Evolutionary conservation across 1,284 basidiomycete genomes (phyloP), one percentile per base, ranked within the genome.

Genomic region (Retiboletus flavoniger): DNA sequence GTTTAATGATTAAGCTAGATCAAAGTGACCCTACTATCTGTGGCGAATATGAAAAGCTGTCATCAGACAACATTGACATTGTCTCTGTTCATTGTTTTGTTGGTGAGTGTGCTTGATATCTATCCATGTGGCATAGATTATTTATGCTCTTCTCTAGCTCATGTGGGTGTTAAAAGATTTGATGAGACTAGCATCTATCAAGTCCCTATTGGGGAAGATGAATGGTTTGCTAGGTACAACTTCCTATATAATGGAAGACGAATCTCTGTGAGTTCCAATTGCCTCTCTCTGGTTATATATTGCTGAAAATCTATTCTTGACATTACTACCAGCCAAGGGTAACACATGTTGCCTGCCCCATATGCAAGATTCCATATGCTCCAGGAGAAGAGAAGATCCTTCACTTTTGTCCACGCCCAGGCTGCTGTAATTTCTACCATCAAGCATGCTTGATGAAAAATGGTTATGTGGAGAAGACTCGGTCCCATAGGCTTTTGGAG

Each of bases 381-480:
- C 77, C 79, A 1, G 70, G 74, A 13, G 31, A 21, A 11, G 60
- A 62, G 0, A 58, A 61, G 2, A 56, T 76, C 4, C 78, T 78
- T 66, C 78, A 81, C 51, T 81, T 79, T 54, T 83, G 81, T 57
- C 80, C 82, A 0, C 74, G 77, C 0, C 78, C 75, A 0, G 51
- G 56, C 0, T 83, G 81, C 54, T 61, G 72, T 8, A 66, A 60
- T 1, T 73, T 68, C 7, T 81, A 75, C 48, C 82, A 83, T 56
- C 69, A 72, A 17, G 21, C 54, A 1, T 81, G 79, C 55, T 59
- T 83, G 2, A 5, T 73, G 6, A 58, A 58, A 21, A 45, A 48
- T n/a, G 73, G 68, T 38, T 72, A 70, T 51, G 67, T 64, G 48
- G 67, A 74, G 24, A n/a, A 34, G 2, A 26, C 47, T 1, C 51